A percentile compares a stretch with the other conserved stretches of the same genome.
These are phyloP conservation scores for Epichloe gansuensis DNA, from an alignment of 2,329 filamentous ascomycete genomes.

Conservation along the genomic window DNA sequence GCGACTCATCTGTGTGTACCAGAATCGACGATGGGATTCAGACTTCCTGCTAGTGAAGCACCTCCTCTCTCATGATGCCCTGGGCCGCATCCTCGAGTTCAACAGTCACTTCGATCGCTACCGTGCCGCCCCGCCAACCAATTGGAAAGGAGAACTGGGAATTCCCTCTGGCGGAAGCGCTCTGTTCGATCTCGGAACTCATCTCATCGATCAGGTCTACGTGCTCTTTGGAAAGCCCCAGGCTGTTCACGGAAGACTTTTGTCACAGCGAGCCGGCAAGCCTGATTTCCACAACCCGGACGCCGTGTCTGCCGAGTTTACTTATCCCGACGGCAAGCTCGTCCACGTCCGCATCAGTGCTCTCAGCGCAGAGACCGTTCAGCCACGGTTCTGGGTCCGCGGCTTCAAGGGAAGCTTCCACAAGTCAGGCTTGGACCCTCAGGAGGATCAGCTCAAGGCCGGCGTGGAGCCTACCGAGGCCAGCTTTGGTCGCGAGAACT, in stretches of 20 bases:
- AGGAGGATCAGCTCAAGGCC: constrained; percentile 60
- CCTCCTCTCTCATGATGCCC: constrained; percentile 43
- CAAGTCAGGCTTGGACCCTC: constrained; percentile 59
- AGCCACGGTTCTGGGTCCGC: constrained; percentile 66
- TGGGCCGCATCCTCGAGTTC: constrained; percentile 67
- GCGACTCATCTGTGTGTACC: constrained; percentile 54
- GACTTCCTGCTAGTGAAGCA: constrained; percentile 61
- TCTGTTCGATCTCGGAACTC: constrained; percentile 64
- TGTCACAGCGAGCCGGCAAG: constrained; percentile 46
- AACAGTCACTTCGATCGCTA: constrained; percentile 73
- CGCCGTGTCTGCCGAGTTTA: constrained; percentile 50
- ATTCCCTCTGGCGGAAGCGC: constrained; percentile 52
- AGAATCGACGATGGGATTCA: constrained; percentile 66
- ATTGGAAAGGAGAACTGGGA: constrained; percentile 54
- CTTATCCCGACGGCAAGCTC: constrained; percentile 50
- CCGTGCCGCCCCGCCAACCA: constrained; percentile 43
- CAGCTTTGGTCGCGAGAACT: constrained; percentile 53
- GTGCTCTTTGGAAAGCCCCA: constrained; percentile 57
- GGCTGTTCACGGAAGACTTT: constrained; percentile 54
- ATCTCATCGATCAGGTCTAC: constrained; percentile 66
- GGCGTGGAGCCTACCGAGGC: constrained; percentile 49
- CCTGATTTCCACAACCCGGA: constrained; percentile 40
- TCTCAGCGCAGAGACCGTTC: constrained; percentile 54
- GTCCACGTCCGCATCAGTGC: constrained; percentile 59
- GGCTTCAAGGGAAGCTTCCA: constrained; percentile 64